phyloP scores from a whole-genome alignment of 1,284 basidiomycete genomes.

The Irpex rosettiformis region DNA sequence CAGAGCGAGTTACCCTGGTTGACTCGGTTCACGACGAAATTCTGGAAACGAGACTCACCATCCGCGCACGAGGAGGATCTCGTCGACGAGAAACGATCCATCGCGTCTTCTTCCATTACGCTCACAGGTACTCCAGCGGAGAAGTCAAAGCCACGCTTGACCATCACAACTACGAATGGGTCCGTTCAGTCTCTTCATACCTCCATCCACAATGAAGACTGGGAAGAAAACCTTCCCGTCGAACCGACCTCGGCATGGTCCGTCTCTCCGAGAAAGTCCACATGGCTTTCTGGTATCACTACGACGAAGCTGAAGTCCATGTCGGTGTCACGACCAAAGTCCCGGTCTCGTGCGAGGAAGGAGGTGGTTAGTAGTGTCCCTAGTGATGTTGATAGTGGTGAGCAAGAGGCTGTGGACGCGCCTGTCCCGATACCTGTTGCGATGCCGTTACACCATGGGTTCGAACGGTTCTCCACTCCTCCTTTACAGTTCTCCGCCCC shows the following conservation, averaged over 20 bases:
- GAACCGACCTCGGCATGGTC: slow-evolving; percentile 37
- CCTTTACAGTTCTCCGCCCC: slow-evolving; percentile 13
- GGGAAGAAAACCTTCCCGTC: slow-evolving; percentile 24
- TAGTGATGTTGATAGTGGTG: slow-evolving; percentile 17
- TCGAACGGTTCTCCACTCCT: slow-evolving; percentile 25
- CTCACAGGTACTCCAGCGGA: no score
- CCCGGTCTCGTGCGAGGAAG: slow-evolving; percentile 23
- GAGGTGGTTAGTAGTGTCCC: slow-evolving; percentile 33
- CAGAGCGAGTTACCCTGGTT: slow-evolving; percentile 15
- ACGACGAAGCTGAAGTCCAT: slow-evolving; percentile 19
- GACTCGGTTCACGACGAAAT: slow-evolving; percentile 26
- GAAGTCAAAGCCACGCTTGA: slow-evolving; percentile 36
- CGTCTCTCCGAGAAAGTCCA: slow-evolving; percentile 34
- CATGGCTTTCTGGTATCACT: slow-evolving; percentile 33
- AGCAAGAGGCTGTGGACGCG: slow-evolving; percentile 15
- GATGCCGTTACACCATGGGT: slow-evolving; percentile 56
- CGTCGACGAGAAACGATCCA: slow-evolving; percentile 4
- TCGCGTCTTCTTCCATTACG: not conserved
- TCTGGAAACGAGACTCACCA: slow-evolving; percentile 19
- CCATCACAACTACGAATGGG: slow-evolving; percentile 40
- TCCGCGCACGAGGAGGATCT: slow-evolving; percentile 8
- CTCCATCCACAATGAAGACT: not conserved
- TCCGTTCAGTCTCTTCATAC: slow-evolving; percentile 11
- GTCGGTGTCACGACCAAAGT: not conserved
- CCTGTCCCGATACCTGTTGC: slow-evolving; percentile 38